phyloP scores from a whole-genome alignment of 1,284 basidiomycete genomes.

The Cronartium ribicola region DNA sequence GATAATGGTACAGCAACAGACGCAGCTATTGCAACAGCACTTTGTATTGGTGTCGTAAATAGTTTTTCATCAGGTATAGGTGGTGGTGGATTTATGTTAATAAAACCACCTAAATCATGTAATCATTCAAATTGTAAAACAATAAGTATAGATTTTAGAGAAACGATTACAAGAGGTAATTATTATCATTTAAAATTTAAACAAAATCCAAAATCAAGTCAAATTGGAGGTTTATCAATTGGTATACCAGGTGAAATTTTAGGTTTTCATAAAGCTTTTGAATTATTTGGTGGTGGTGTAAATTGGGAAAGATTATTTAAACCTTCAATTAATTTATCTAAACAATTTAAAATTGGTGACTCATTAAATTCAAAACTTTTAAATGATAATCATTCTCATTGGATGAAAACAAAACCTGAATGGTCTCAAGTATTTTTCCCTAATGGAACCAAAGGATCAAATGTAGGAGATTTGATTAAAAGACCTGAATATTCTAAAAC shows the following conservation, averaged over 20 bases:
- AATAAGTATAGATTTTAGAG: constrained; percentile 75
- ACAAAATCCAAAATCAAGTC: constrained; percentile 57
- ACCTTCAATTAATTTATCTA: constrained; percentile 69
- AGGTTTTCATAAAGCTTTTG: constrained; percentile 73
- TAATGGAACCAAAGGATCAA: background rate
- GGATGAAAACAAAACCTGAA: constrained; percentile 57
- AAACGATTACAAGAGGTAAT: constrained; percentile 70
- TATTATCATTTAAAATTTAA: constrained; percentile 68
- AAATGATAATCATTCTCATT: background rate
- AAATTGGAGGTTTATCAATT: constrained; percentile 71
- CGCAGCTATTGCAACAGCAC: constrained; percentile 70
- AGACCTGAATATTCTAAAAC: constrained; percentile 47
- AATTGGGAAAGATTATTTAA: constrained; percentile 71
- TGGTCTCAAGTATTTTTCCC: constrained; percentile 58
- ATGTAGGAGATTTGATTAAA: constrained; percentile 45
- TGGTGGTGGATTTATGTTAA: constrained; percentile 85
- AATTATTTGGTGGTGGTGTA: constrained; percentile 65
- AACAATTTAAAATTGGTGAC: constrained; percentile 65
- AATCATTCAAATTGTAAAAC: background rate
- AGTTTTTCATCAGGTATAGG: constrained; percentile 82
- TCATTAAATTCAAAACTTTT: constrained; percentile 62
- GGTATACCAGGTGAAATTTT: constrained; percentile 81
- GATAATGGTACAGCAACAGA: constrained; percentile 88
- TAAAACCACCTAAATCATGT: constrained; percentile 63
- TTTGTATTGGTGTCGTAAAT: constrained; percentile 80